Conservation (phyloP, 2,329 filamentous ascomycete species). For the Penicillium frequentans region DNA sequence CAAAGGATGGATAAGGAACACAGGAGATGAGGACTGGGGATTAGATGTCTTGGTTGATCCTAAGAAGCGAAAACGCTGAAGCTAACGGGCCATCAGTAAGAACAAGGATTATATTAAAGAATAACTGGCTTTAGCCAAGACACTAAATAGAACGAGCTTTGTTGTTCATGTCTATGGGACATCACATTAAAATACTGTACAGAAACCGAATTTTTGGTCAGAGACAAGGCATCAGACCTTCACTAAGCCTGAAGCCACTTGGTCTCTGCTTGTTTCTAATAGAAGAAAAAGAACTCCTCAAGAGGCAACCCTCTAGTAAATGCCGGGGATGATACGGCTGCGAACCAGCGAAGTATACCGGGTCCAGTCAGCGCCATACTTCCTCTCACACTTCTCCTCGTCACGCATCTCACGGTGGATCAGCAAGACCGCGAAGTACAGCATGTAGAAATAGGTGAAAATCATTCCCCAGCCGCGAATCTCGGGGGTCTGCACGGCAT, state of each 20-base stretch:
- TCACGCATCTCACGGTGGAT: conserved; percentile 84
- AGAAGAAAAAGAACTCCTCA: neutral
- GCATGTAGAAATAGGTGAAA: conserved; percentile 90
- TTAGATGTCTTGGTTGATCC: conserved; percentile 32
- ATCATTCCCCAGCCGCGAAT: conserved; percentile 81
- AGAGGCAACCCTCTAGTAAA: conserved; percentile 60
- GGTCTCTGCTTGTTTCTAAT: neutral
- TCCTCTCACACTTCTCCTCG: conserved; percentile 84
- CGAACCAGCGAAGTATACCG: conserved; percentile 80
- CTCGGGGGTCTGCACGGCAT: conserved; percentile 70
- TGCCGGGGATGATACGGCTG: conserved; percentile 78
- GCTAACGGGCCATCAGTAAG: neutral
- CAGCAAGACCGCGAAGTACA: conserved; percentile 86
- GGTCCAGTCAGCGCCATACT: conserved; percentile 93
- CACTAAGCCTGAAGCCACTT: neutral
- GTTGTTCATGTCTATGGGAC: neutral
- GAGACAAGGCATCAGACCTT: neutral
- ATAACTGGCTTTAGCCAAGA: neutral
- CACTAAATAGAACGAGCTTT: neutral
- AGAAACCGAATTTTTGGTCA: neutral
- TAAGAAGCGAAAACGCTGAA: conserved; percentile 27
- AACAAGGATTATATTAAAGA: neutral
- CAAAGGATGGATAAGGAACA: conserved; percentile 39
- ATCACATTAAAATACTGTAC: neutral
- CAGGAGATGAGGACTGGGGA: conserved; percentile 39